phyloP scores from a whole-genome alignment of 495 filamentous ascomycete genomes.

The Pseudoneurospora amorphoporcata region DNA sequence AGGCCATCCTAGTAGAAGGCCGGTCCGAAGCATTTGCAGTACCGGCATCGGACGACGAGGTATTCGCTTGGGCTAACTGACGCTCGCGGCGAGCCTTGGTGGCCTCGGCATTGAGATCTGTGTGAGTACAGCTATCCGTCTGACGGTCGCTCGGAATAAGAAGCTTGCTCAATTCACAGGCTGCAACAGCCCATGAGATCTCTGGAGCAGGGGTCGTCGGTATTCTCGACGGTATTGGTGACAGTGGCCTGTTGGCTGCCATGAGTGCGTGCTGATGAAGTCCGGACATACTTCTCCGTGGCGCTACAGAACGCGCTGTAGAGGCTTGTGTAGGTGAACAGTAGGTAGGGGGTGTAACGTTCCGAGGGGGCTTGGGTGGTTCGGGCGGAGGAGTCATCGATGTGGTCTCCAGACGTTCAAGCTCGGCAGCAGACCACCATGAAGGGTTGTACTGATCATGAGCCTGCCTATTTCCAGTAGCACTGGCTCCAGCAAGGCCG shows the following conservation, averaged over 20 bases:
- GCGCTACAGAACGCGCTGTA: slow-evolving; percentile 57
- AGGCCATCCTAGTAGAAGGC: slow-evolving; percentile 52
- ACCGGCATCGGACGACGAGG: slow-evolving; percentile 21
- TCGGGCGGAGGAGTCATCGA: slow-evolving; percentile 45
- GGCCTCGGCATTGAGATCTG: slow-evolving; percentile 63
- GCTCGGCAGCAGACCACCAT: slow-evolving; percentile 65
- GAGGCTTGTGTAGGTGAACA: slow-evolving; percentile 68
- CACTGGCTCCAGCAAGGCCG: slow-evolving; percentile 47
- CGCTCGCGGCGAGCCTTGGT: slow-evolving; percentile 51
- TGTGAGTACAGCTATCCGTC: slow-evolving; percentile 59
- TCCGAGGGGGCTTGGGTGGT: slow-evolving; percentile 39
- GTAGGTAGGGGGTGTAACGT: slow-evolving; percentile 52
- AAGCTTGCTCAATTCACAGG: slow-evolving; percentile 69
- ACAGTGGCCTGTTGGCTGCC: slow-evolving; percentile 6
- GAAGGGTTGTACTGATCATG: slow-evolving; percentile 46
- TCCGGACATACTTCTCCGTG: slow-evolving; percentile 37
- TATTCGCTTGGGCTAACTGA: slow-evolving; percentile 32
- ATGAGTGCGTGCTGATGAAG: neutral
- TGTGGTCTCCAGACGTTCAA: slow-evolving; percentile 50
- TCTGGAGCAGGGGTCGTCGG: slow-evolving; percentile 61
- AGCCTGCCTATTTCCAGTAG: neutral
- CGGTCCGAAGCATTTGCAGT: slow-evolving; percentile 21
- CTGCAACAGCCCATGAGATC: slow-evolving; percentile 72
- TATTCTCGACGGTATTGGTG: slow-evolving; percentile 21
- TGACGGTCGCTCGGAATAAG: slow-evolving; percentile 66